Base-by-base conservation (phyloP, 495 filamentous ascomycete species). In the Xylaria flabelliformis region DNA sequence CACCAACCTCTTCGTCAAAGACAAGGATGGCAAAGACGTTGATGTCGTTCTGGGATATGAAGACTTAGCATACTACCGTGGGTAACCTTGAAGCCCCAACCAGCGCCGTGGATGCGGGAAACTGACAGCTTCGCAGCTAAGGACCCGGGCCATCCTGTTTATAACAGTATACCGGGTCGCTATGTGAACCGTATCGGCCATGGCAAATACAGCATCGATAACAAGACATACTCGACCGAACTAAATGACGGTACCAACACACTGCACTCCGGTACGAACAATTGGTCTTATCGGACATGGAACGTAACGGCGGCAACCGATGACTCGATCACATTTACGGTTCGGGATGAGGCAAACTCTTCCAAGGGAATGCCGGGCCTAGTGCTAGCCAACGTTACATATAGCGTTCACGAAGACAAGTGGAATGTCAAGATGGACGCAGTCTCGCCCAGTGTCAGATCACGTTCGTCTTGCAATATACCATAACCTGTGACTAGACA, bases 301-400 rank as follows among this genome's bases (percentile, higher is more conserved):
- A 85, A 88, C 63, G 85, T 87, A 62, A 84, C 80, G 46, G 89
- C 89, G 4, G 82, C 90, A 17, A 79, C 85, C 80, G 48, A 84
- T 81, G 82, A 89, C 81, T 91, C 90, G 17, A 91, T 97, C 80
- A 96, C 94, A 44, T 97, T 97, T 82, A 87, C 87, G 55, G 84
- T 97, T 73, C 80, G 88, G 21, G 94, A 97, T 78, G 80, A 81
- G 51, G 82, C 79, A 74, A 85, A 90, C 77, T 92, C 88, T 26
- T 89, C 88, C 5, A 80, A 89, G 76, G 89, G 91, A 44, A 93
- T 97, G 84, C 90, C 92, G 4, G 94, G 94, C 39, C 83, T 88
- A 39, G 90, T 97, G 58, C 81, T 93, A 73, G 89, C 87, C 44
- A 89, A 90, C 75, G 89, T 94, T 67, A 94, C 91, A 3, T 96